Percentiles rank a stretch among this genome's conserved stretches.
These are phyloP conservation scores for Trichoderma atroviride DNA, from an alignment of 2,329 filamentous ascomycete genomes.

Conservation along the genomic window DNA sequence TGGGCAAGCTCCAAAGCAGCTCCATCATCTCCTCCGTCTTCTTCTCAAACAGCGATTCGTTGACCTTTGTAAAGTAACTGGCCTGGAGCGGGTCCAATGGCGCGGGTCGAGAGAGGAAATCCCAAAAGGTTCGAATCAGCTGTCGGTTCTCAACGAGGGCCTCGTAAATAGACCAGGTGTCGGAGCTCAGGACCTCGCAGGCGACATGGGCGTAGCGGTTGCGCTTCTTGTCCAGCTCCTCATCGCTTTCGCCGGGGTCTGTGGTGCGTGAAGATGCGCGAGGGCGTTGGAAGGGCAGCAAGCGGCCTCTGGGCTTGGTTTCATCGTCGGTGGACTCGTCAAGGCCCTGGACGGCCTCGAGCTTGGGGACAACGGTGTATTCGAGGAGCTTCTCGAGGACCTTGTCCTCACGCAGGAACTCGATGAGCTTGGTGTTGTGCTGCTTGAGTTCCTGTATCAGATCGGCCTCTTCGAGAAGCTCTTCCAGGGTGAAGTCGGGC, in stretches of 20 bases:
- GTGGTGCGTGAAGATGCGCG: conserved; percentile 57
- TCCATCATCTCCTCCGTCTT: conserved; percentile 97
- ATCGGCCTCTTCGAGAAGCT: conserved; percentile 93
- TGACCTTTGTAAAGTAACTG: conserved; percentile 98
- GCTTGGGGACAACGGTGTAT: conserved; percentile 84
- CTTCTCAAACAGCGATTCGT: conserved; percentile 95
- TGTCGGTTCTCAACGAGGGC: conserved; percentile 83
- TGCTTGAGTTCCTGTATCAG: conserved; percentile 97
- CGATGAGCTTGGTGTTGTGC: conserved; percentile 96
- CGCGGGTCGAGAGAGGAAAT: conserved; percentile 79
- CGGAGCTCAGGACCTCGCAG: conserved; percentile 90
- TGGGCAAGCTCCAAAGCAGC: conserved; percentile 81
- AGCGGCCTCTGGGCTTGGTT: conserved; percentile 49
- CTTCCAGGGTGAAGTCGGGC: conserved; percentile 91
- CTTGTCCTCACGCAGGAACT: conserved; percentile 87
- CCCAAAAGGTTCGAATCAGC: conserved; percentile 84
- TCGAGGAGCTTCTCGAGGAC: conserved; percentile 83
- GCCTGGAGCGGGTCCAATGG: conserved; percentile 92
- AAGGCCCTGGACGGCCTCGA: conserved; percentile 57
- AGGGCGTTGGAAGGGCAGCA: conserved; percentile 53
- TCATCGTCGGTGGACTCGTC: conserved; percentile 55
- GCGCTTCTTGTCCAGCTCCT: conserved; percentile 85
- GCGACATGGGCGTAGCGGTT: conserved; percentile 93
- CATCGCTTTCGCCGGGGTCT: conserved; percentile 57
- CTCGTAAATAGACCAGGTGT: conserved; percentile 96